phyloP scores from a whole-genome alignment of 306 rosid species.

The Vigna radiata region DNA sequence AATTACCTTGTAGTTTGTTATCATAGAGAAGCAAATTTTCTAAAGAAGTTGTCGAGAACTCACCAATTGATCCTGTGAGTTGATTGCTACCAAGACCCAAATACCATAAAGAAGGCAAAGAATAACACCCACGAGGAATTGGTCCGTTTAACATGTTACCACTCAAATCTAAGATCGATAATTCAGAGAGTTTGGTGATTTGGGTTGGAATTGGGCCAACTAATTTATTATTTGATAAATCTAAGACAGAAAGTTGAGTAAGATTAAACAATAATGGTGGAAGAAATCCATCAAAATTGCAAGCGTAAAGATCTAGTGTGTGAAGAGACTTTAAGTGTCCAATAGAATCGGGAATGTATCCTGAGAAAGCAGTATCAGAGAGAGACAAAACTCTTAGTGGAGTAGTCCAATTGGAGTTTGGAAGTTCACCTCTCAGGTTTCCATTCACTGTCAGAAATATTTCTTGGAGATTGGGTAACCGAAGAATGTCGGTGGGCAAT shows the following conservation, averaged over 20 bases:
- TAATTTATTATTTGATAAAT: neutral
- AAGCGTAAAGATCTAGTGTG: rapidly evolving
- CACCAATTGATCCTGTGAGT: neutral
- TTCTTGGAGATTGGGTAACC: neutral
- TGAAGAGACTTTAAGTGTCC: too few species aligned
- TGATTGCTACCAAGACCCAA: neutral
- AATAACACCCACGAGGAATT: constrained; percentile 9
- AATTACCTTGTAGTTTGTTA: constrained; percentile 30
- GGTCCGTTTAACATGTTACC: constrained; percentile 7
- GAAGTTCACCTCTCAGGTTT: neutral
- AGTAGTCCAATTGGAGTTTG: neutral
- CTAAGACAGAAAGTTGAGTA: neutral
- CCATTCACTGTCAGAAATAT: too few species aligned
- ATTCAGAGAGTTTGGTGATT: neutral
- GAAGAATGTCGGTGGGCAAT: neutral
- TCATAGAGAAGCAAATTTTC: rapidly evolving
- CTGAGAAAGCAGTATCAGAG: neutral
- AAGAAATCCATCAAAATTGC: neutral
- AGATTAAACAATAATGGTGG: constrained; percentile 28
- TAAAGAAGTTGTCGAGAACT: neutral
- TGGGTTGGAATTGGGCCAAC: constrained; percentile 21
- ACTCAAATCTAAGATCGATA: rapidly evolving
- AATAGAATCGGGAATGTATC: neutral
- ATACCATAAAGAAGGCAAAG: neutral
- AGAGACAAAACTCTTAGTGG: neutral